Evolutionary conservation across 2,329 filamentous ascomycete genomes (phyloP).

Genomic region (Mollisia scopiformis): DNA sequence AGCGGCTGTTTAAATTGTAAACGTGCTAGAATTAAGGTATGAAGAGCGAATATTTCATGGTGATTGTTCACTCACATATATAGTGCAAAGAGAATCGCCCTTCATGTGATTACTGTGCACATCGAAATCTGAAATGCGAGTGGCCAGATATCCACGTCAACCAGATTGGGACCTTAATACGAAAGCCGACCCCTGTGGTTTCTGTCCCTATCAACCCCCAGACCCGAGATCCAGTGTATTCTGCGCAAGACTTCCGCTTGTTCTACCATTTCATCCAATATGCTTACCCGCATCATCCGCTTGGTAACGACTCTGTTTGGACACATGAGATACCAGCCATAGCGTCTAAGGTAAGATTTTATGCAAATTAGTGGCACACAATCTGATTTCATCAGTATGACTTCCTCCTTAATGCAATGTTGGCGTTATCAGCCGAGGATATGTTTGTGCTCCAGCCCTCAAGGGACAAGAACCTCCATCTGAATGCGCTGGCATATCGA

Average conservation of each 20-base stretch:
- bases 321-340: conserved; percentile 69
- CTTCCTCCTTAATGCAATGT: conserved; percentile 71
- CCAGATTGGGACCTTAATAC: conserved; percentile 40
- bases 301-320: conserved; percentile 69
- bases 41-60: background rate
- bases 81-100: conserved; percentile 68
- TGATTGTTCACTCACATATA: background rate
- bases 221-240: conserved; percentile 57
- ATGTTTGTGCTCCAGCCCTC: conserved; percentile 49
- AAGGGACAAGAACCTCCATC: conserved; percentile 17
- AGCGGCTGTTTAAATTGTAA: conserved; percentile 72
- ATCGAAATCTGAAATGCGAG: conserved; percentile 65
- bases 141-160: conserved; percentile 58
- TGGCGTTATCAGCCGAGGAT: conserved; percentile 69
- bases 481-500: conserved; percentile 65
- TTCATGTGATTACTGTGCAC: conserved; percentile 64
- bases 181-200: conserved; percentile 10
- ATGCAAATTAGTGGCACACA: background rate
- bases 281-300: conserved; percentile 65
- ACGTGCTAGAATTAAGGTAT: conserved; percentile 64
- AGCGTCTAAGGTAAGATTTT: conserved; percentile 59
- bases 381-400: conserved; percentile 51
- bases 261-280: conserved; percentile 67
- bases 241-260: conserved; percentile 66
- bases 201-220: conserved; percentile 3